Evolutionary conservation across 176 grass and related monocot species (phyloP).

Genomic region (Hordeum vulgare): DNA sequence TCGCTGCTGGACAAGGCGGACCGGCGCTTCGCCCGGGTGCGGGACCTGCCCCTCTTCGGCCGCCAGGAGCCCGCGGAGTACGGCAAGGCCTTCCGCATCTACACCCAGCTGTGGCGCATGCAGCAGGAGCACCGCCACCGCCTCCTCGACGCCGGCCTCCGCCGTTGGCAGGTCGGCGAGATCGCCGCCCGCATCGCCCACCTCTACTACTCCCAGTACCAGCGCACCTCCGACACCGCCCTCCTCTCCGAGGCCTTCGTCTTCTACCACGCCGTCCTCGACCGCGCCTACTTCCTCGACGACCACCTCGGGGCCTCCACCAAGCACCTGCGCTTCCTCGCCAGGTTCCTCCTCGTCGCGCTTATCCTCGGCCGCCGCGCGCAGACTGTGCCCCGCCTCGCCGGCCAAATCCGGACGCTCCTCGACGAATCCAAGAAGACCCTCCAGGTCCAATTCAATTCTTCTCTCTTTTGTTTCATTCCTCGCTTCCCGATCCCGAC

Average conservation of each 20-base stretch:
- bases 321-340: conserved; percentile 90
- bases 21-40: conserved; percentile 80
- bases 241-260: conserved; percentile 86
- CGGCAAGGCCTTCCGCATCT: conserved; percentile 89
- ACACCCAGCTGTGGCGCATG: conserved; percentile 84
- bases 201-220: conserved; percentile 95
- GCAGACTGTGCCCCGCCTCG: conserved; percentile 43
- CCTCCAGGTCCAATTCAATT: conserved; percentile 45
- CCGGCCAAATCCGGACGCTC: conserved; percentile 38
- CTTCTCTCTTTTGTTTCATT: not conserved
- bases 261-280: conserved; percentile 93
- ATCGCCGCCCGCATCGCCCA: conserved; percentile 90
- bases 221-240: conserved; percentile 66
- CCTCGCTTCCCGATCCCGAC: not conserved
- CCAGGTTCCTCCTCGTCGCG: conserved; percentile 79
- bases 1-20: conserved; percentile 90
- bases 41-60: conserved; percentile 68
- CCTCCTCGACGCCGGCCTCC: conserved; percentile 75
- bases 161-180: conserved; percentile 87
- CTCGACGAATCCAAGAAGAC: conserved; percentile 69
- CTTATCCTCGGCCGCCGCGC: conserved; percentile 62
- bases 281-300: conserved; percentile 76
- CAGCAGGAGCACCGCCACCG: conserved; percentile 86
- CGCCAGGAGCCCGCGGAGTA: conserved; percentile 65
- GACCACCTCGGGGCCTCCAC: conserved; percentile 39